Evolutionary conservation across 306 rosid species (phyloP).

Genomic region (Purshia tridentata): DNA sequence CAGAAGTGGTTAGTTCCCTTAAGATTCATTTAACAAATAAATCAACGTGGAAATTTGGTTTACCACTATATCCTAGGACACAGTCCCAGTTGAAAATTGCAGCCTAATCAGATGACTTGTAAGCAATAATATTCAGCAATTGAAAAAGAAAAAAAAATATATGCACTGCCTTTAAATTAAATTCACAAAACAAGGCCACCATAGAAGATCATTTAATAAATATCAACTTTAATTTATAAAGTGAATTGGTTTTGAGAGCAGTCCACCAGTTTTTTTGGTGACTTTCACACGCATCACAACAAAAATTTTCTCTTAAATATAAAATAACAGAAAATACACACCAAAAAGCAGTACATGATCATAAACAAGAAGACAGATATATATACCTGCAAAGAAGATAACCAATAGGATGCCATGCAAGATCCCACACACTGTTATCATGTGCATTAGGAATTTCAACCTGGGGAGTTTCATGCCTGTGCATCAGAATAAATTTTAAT

Average conservation of each 20-base stretch:
- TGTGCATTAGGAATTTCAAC: conserved; percentile 85
- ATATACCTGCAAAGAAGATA: conserved; percentile 95
- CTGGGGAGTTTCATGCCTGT: conserved; percentile 96
- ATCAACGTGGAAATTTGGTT: neutral
- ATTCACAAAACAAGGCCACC: neutral
- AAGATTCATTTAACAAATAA: neutral
- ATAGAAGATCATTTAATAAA: neutral
- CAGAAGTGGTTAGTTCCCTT: neutral
- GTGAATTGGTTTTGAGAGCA: neutral
- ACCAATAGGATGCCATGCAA: conserved; percentile 99
- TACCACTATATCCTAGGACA: neutral
- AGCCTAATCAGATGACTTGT: neutral
- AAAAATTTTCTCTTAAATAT: neutral
- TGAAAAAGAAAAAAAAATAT: neutral
- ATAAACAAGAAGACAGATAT: conserved; percentile 23
- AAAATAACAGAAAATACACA: neutral
- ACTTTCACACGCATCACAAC: neutral
- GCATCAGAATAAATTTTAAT: conserved; percentile 26
- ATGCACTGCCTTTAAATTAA: neutral
- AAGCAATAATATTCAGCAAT: neutral
- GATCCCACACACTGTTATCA: conserved; percentile 96
- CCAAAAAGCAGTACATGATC: conserved; percentile 9
- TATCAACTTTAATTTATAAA: neutral
- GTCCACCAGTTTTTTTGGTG: neutral
- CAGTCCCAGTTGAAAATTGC: neutral